Conservation (phyloP, 2,329 filamentous ascomycete species). For the Ophiosphaerella korrae region DNA sequence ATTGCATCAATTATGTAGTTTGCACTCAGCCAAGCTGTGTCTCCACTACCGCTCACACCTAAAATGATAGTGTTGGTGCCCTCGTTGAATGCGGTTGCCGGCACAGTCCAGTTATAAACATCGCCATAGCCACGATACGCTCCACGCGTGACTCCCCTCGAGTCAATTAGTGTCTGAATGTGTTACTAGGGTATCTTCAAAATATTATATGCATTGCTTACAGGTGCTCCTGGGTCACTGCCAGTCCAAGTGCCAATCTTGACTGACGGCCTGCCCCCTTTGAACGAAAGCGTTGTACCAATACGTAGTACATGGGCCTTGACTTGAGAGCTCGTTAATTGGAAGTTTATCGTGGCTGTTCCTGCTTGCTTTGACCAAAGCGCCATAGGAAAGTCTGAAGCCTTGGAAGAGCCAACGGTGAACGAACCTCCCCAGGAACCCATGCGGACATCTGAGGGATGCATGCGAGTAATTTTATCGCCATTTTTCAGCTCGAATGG, state of each 20-base stretch:
- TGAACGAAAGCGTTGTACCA: conserved; percentile 29
- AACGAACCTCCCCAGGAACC: conserved; percentile 19
- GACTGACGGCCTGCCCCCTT: conserved; percentile 24
- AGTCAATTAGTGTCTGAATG: conserved; percentile 25
- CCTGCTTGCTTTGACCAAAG: conserved; percentile 25
- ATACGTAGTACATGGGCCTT: conserved; percentile 27
- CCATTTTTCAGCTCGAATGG: conserved; percentile 32
- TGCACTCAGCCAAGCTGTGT: conserved; percentile 27
- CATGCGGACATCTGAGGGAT: conserved; percentile 28
- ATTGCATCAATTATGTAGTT: conserved; percentile 32
- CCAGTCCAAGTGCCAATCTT: conserved; percentile 31
- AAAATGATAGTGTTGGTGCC: conserved; percentile 24
- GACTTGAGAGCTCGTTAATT: conserved; percentile 21
- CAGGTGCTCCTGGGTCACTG: conserved; percentile 27
- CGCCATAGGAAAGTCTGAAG: conserved; percentile 28
- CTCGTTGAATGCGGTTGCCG: conserved; percentile 24
- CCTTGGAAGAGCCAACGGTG: conserved; percentile 18
- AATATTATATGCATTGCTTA: conserved; percentile 6
- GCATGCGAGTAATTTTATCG: conserved; percentile 31
- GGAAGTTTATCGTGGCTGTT: conserved; percentile 22
- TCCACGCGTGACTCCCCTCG: conserved; percentile 25
- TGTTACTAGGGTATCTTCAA: not conserved
- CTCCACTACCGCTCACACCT: conserved; percentile 25
- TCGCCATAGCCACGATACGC: conserved; percentile 31
- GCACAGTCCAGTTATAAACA: conserved; percentile 27